Conservation (phyloP, 1,284 basidiomycete genomes). For the Afroboletus lepidellus region DNA sequence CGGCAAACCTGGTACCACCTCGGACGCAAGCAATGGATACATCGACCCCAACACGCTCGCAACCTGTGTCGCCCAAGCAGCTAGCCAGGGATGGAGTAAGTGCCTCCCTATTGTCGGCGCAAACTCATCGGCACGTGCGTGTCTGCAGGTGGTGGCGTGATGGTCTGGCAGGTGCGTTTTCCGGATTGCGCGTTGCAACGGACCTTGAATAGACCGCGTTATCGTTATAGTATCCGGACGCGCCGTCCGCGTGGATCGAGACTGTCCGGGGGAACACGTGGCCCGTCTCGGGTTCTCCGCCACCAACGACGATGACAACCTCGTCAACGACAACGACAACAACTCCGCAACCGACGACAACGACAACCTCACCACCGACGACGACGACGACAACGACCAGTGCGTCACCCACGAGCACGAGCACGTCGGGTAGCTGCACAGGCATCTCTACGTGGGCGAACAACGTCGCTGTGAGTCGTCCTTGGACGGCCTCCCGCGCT, state of each 20-base stretch:
- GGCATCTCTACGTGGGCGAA: constrained; percentile 26
- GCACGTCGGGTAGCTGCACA: constrained; percentile 16
- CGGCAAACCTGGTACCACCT: constrained; percentile 56
- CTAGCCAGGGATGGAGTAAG: constrained; percentile 53
- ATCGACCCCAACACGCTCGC: constrained; percentile 55
- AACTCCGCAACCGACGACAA: too few species aligned
- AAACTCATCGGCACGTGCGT: too few species aligned
- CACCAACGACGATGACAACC: neutral
- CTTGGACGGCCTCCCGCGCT: neutral
- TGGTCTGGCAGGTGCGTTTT: too few species aligned
- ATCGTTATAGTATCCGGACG: constrained; percentile 29
- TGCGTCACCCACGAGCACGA: constrained; percentile 5
- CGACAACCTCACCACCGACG: neutral
- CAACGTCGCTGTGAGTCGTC: constrained; percentile 17
- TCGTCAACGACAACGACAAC: neutral
- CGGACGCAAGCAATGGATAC: constrained; percentile 59
- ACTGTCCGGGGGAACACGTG: constrained; percentile 28
- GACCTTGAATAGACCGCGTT: too few species aligned
- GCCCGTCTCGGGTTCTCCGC: constrained; percentile 11
- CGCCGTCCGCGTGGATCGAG: constrained; percentile 20
- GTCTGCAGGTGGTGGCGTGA: too few species aligned
- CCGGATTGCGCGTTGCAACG: too few species aligned
- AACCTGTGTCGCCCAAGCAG: constrained; percentile 52
- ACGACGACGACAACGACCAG: neutral
- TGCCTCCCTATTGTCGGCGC: too few species aligned